These are phyloP conservation scores for Ambrosia hybrid DNA, from an alignment of 140 eudicot genomes.

Conservation along the genomic window DNA sequence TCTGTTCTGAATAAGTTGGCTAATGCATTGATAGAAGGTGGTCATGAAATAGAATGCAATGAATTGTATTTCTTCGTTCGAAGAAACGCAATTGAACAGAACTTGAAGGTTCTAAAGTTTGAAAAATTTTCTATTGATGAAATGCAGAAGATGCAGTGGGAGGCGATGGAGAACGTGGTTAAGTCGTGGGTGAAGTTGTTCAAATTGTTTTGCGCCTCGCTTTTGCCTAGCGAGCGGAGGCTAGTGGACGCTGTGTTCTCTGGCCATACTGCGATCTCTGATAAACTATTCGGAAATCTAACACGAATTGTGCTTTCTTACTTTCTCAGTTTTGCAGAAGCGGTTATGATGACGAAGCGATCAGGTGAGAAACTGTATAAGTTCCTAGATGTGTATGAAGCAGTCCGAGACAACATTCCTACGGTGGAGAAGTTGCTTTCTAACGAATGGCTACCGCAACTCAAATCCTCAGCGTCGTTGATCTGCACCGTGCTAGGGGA, in stretches of 20 bases:
- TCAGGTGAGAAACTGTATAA: constrained; percentile 79
- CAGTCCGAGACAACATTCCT: constrained; percentile 51
- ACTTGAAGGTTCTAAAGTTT: constrained; percentile 43
- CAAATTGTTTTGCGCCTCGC: constrained; percentile 32
- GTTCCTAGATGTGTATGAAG: constrained; percentile 70
- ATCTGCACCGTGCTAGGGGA: constrained; percentile 58
- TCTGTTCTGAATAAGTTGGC: constrained; percentile 40
- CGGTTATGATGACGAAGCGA: constrained; percentile 68
- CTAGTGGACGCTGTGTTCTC: constrained; percentile 46
- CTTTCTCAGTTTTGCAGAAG: constrained; percentile 62
- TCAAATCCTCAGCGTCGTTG: constrained; percentile 44
- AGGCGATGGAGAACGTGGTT: constrained; percentile 64
- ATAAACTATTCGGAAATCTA: constrained; percentile 38
- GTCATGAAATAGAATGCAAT: constrained; percentile 64
- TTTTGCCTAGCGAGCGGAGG: constrained; percentile 47
- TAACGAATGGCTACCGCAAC: constrained; percentile 25
- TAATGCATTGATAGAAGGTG: constrained; percentile 48
- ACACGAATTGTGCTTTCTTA: constrained; percentile 32
- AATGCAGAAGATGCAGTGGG: constrained; percentile 76
- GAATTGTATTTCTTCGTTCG: constrained; percentile 56
- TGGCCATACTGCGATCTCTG: constrained; percentile 4
- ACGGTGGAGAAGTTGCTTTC: constrained; percentile 37
- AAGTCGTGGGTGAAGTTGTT: constrained; percentile 54
- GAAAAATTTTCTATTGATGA: constrained; percentile 73
- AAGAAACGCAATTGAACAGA: constrained; percentile 55